A percentile compares a stretch with the other conserved stretches of the same genome.
Conservation (phyloP, 2,329 filamentous ascomycete species). For the Westerdykella aurantiaca region DNA sequence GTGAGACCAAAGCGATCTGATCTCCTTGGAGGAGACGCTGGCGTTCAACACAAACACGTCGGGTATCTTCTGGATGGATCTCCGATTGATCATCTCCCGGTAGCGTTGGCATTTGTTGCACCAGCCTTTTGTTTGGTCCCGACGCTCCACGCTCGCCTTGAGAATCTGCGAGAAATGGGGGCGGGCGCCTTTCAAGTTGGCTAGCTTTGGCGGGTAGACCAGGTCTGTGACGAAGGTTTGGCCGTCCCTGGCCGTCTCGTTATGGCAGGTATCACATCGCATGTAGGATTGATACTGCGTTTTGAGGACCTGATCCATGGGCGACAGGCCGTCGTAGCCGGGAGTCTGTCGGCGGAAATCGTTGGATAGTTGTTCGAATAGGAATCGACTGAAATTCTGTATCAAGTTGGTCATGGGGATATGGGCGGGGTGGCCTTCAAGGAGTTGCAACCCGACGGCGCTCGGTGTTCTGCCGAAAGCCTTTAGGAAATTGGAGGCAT, state of each 20-base stretch:
- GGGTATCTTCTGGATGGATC: slow-evolving; percentile 76
- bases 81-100: slow-evolving; percentile 77
- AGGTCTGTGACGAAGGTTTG: slow-evolving; percentile 81
- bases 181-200: slow-evolving; percentile 51
- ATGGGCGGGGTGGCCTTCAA: slow-evolving; percentile 76
- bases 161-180: slow-evolving; percentile 78
- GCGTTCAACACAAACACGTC: slow-evolving; percentile 82
- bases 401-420: slow-evolving; percentile 74
- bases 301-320: slow-evolving; percentile 68
- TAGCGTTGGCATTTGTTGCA: slow-evolving; percentile 88
- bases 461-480: slow-evolving; percentile 79
- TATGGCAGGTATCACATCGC: slow-evolving; percentile 78
- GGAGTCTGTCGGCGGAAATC: slow-evolving; percentile 68
- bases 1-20: slow-evolving; percentile 77
- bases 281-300: slow-evolving; percentile 69
- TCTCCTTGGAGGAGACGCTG: slow-evolving; percentile 66
- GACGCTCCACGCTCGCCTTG: slow-evolving; percentile 86
- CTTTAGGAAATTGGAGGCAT: slow-evolving; percentile 91
- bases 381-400: slow-evolving; percentile 77
- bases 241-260: slow-evolving; percentile 74
- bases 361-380: slow-evolving; percentile 72
- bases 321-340: slow-evolving; percentile 45
- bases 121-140: slow-evolving; percentile 87
- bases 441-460: slow-evolving; percentile 66
- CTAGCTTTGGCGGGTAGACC: slow-evolving; percentile 64